These are phyloP conservation scores for Hericium coralloides DNA, from an alignment of 768 basidiomycete genomes.

Conservation along the genomic window DNA sequence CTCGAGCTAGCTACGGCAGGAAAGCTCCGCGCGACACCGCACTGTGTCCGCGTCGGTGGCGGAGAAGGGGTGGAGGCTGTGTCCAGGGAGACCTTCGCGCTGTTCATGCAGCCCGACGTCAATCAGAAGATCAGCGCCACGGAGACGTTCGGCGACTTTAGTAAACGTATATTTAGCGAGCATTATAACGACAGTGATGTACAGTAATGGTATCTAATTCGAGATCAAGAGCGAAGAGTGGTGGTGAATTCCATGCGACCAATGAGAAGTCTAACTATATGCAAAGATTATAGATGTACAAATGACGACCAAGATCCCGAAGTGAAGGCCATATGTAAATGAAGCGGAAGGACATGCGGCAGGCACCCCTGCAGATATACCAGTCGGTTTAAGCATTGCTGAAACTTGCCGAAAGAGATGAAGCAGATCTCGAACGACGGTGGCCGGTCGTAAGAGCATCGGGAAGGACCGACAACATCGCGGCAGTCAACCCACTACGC, in stretches of 20 bases:
- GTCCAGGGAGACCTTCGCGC: constrained; percentile 80
- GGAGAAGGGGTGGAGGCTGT: constrained; percentile 38
- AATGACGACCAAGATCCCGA: background rate
- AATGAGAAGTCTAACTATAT: background rate
- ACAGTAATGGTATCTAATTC: constrained; percentile 1
- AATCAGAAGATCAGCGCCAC: constrained; percentile 59
- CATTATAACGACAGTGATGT: constrained; percentile 36
- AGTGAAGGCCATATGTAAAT: background rate
- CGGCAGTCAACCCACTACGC: constrained; percentile 31
- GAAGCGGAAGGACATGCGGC: background rate
- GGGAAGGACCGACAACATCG: constrained; percentile 14
- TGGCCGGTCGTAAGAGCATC: constrained; percentile 11
- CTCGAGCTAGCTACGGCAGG: constrained; percentile 82
- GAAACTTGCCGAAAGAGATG: constrained; percentile 3
- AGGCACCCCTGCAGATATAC: no score
- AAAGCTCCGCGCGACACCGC: constrained; percentile 83
- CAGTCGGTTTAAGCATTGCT: background rate
- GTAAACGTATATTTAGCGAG: constrained; percentile 64
- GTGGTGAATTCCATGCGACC: no score
- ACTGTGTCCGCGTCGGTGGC: constrained; percentile 77
- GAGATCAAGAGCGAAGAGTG: background rate
- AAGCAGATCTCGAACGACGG: constrained; percentile 9
- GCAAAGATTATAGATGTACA: background rate
- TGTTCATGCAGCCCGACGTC: constrained; percentile 87
- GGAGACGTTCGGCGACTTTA: constrained; percentile 86